Percentiles rank a stretch among this genome's conserved stretches.
Evolutionary conservation across 2,329 filamentous ascomycete species (phyloP).

Genomic region (Alternaria solani): DNA sequence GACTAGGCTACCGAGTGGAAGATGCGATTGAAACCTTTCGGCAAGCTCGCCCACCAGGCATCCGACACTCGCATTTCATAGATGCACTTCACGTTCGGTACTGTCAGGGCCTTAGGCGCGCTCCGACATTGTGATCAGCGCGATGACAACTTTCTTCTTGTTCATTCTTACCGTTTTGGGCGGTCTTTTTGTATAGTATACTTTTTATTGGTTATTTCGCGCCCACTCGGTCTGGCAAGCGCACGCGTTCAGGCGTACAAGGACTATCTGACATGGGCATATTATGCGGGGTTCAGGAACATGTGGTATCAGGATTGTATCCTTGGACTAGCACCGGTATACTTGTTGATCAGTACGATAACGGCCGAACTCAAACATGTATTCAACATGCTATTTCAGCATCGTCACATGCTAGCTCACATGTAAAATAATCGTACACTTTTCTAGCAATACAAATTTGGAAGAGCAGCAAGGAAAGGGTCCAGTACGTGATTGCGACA

Average conservation of each 20-base stretch:
- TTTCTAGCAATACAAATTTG: not conserved
- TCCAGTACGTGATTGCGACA: not conserved
- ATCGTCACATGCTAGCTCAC: not conserved
- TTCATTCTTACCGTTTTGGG: not conserved
- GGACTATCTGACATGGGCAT: not conserved
- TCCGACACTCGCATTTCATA: slow-evolving; percentile 88
- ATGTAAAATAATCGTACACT: not conserved
- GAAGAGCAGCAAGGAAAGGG: not conserved
- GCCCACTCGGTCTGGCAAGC: not conserved
- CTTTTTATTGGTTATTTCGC: not conserved
- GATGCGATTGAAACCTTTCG: slow-evolving; percentile 83
- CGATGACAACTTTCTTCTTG: not conserved
- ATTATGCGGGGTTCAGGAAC: not conserved
- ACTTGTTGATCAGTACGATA: not conserved
- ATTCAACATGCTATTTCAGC: not conserved
- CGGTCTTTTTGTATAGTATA: slow-evolving; percentile 9
- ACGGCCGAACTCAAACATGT: not conserved
- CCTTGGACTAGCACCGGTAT: not conserved
- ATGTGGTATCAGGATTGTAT: not conserved
- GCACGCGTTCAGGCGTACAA: slow-evolving; percentile 8
- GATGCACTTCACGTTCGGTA: slow-evolving; percentile 85
- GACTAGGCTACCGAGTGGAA: slow-evolving; percentile 73
- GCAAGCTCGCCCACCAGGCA: slow-evolving; percentile 76
- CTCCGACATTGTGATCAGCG: slow-evolving; percentile 35
- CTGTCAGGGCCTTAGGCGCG: slow-evolving; percentile 57